Evolutionary conservation across 306 rosid species (phyloP).

Genomic region (Glycine latifolia): DNA sequence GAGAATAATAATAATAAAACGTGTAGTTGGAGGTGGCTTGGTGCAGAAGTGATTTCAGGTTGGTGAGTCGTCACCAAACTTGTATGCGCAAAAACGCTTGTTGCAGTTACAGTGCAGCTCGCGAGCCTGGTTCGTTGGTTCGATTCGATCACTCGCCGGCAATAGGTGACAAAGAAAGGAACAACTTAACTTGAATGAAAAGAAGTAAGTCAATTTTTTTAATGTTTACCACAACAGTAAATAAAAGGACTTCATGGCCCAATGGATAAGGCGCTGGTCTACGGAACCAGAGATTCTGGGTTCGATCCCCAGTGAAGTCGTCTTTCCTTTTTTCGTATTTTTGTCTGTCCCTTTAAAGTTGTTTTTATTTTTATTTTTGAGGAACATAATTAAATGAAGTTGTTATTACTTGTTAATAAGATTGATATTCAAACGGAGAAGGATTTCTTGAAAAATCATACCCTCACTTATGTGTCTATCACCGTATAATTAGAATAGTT

Average conservation of each 20-base stretch:
- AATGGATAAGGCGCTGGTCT: conserved; percentile 99
- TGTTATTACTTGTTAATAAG: no score
- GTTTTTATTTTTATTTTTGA: no score
- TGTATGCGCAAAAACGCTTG: neutral
- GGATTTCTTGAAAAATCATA: no score
- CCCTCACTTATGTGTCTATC: no score
- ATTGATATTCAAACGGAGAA: no score
- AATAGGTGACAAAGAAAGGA: neutral
- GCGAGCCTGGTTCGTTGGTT: neutral
- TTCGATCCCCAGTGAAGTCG: conserved; percentile 75
- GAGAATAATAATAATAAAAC: neutral
- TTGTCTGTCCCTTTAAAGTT: no score
- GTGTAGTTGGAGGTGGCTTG: neutral
- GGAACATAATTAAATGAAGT: no score
- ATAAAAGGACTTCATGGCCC: conserved; percentile 52
- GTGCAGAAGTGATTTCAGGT: conserved; percentile 40
- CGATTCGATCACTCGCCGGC: neutral
- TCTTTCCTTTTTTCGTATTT: no score
- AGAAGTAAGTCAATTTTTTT: neutral
- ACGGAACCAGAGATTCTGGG: conserved; percentile 98
- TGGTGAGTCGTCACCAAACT: conserved; percentile 27
- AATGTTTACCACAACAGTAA: rapidly evolving
- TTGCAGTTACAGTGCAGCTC: neutral
- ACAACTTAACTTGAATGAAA: neutral
- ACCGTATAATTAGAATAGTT: no score